phyloP scores from a whole-genome alignment of 2,329 filamentous ascomycete species.

The Mollisia scopiformis region DNA sequence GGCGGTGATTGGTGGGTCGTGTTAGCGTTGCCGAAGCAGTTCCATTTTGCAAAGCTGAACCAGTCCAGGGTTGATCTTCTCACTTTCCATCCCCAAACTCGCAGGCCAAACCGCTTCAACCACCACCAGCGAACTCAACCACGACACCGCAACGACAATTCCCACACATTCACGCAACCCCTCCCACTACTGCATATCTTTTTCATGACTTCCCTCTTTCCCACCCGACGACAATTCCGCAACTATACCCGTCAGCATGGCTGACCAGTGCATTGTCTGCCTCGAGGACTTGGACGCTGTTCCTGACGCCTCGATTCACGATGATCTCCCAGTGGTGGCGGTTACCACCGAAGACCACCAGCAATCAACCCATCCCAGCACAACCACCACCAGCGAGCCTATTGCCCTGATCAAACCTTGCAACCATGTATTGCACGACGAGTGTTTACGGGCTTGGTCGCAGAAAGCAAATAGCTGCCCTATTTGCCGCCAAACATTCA shows the following conservation, averaged over 20 bases:
- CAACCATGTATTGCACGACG: constrained; percentile 89
- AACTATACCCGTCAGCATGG: constrained; percentile 36
- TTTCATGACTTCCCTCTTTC: constrained; percentile 35
- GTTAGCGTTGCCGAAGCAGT: neutral
- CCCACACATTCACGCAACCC: neutral
- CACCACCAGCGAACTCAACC: neutral
- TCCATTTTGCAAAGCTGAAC: neutral
- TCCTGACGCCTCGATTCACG: constrained; percentile 13
- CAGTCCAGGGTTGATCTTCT: neutral
- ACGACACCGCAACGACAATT: neutral
- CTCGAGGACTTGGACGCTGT: constrained; percentile 57
- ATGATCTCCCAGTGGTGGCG: constrained; percentile 27
- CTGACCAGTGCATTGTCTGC: constrained; percentile 73
- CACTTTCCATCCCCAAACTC: neutral
- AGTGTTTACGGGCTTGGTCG: constrained; percentile 91
- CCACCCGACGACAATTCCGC: constrained; percentile 18
- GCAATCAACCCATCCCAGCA: constrained; percentile 29
- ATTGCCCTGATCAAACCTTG: constrained; percentile 73
- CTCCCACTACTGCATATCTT: constrained; percentile 14
- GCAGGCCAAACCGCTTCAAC: neutral
- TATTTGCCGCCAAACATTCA: constrained; percentile 91
- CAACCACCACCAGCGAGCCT: constrained; percentile 21
- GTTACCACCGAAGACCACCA: constrained; percentile 23
- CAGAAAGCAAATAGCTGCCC: constrained; percentile 97
- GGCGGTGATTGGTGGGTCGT: neutral